These are phyloP conservation scores for Globisporangium middletonii DNA, from an alignment of 352 stramenopile genomes.

Conservation along the genomic window DNA sequence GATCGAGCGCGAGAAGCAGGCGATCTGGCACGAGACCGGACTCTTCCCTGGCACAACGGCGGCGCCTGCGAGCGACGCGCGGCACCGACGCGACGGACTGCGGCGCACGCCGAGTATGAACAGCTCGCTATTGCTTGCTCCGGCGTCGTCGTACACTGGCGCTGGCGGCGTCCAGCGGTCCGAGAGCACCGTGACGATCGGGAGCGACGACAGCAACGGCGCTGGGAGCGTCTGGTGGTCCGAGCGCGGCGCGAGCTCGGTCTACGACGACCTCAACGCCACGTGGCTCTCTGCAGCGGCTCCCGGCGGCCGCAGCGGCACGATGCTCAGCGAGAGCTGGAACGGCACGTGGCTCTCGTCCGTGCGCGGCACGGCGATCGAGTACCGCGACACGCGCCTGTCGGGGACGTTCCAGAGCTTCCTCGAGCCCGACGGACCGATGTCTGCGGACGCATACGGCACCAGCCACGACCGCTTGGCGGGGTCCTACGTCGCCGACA, in stretches of 20 bases:
- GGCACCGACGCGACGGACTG: constrained; percentile 4
- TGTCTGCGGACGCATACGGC: constrained; percentile 12
- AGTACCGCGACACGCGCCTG: constrained; percentile 24
- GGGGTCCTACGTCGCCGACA: constrained; percentile 3
- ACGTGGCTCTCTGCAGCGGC: constrained; percentile 31
- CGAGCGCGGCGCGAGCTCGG: constrained; percentile 24
- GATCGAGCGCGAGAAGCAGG: constrained; percentile 68
- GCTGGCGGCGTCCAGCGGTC: constrained; percentile 12
- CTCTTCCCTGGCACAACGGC: constrained; percentile 35
- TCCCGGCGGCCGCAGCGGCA: constrained; percentile 15
- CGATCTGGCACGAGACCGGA: constrained; percentile 58
- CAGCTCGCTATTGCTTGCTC: constrained; percentile 18
- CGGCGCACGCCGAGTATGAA: constrained; percentile 12
- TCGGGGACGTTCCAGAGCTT: constrained; percentile 28
- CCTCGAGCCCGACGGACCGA: constrained; percentile 16
- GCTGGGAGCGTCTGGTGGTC: constrained; percentile 37
- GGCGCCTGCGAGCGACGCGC: background rate
- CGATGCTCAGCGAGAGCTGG: constrained; percentile 29
- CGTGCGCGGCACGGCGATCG: constrained; percentile 19
- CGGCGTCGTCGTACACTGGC: background rate
- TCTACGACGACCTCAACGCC: constrained; percentile 28
- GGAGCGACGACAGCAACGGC: constrained; percentile 26
- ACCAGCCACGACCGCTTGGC: constrained; percentile 8
- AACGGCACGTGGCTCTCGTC: constrained; percentile 29
- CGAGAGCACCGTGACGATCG: constrained; percentile 25